Base-by-base conservation (phyloP, 345 rosid genomes). In the Hibiscus syriacus region DNA sequence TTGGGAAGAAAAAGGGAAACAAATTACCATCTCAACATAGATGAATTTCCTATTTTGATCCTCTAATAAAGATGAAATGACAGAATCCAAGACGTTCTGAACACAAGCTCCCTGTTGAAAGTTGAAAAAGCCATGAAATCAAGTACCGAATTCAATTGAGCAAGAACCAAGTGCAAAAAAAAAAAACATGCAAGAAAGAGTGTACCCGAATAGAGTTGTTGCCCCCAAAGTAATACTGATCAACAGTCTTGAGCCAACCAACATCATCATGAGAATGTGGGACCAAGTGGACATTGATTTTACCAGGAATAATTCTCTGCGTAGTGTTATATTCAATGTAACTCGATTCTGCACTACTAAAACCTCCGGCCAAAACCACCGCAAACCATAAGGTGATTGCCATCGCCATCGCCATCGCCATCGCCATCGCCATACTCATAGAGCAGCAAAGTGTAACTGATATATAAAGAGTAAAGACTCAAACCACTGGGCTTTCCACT, bases 181-280 rank as follows among this genome's bases (percentile, higher is more conserved):
- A n/a, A 43, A 23, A 62, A 32, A 1, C 4, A 43, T 1, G 29
- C 25, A n/a, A 58, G n/a, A 46, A 30, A 52, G n/a, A n/a, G 8
- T 65, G 73, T 73, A 92, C 98, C 81, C 95, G 82, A 80, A 92
- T 90, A 43, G 98, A 80, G 78, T 92, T 92, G 71, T 92, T 92
- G 70, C 88, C 83, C 8, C 98, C 98, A 56, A 90, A 85, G 67
- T 77, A 92, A 85, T 88, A 92, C 90, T 92, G 98, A 13, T 92
- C 96, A 70, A 92, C 98, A 53, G 98, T 92, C 85, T 92, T 92
- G 68, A 92, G 80, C 98, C 98, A 92, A 7, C 98, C 98, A 61
- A 92, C 98, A 66, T 92, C 98, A 46, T 92, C 96, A 73, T 92
- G 98, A 55, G 98, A 79, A 83, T 90, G 96, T 72, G 98, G 98